A percentile compares a stretch with the other conserved stretches of the same genome.
phyloP scores from a whole-genome alignment of 1,284 basidiomycete genomes.

The Trichosporon asahii region DNA sequence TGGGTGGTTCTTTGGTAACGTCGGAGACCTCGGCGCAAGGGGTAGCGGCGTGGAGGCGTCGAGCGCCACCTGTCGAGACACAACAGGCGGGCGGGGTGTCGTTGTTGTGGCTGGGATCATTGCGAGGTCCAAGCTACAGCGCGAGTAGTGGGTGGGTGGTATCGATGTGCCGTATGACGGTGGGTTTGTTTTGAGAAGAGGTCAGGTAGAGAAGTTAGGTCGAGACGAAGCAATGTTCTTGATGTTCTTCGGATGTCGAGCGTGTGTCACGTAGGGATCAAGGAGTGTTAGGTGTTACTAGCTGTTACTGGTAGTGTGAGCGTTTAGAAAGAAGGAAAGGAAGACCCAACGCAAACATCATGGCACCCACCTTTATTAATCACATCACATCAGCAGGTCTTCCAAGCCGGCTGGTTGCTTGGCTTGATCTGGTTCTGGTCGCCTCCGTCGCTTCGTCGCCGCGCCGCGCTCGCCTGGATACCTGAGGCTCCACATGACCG shows the following conservation, averaged over 20 bases:
- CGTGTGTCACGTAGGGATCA: constrained; percentile 4
- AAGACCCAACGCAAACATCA: constrained; percentile 5
- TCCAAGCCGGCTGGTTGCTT: background rate
- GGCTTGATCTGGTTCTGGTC: background rate
- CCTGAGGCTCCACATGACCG: constrained; percentile 2
- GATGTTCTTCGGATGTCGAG: background rate
- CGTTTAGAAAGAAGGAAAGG: constrained; percentile 1
- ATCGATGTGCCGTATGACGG: no score
- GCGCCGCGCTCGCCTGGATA: constrained; percentile 2
- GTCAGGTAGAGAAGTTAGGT: background rate
- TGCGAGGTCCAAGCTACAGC: background rate
- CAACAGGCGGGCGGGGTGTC: background rate
- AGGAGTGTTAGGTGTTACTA: background rate
- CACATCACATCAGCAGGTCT: background rate
- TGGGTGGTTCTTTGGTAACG: background rate
- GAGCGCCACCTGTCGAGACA: background rate
- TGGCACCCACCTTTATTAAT: constrained; percentile 2
- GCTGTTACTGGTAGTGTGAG: background rate
- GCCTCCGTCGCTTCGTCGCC: background rate
- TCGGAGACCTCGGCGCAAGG: background rate
- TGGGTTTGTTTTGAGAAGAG: background rate
- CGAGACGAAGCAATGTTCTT: background rate
- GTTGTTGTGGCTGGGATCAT: constrained; percentile 5
- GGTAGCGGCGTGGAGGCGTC: background rate
- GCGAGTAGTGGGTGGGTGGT: background rate